Conservation (phyloP, 495 filamentous ascomycete species). For the Aspergillus nanangensis region DNA sequence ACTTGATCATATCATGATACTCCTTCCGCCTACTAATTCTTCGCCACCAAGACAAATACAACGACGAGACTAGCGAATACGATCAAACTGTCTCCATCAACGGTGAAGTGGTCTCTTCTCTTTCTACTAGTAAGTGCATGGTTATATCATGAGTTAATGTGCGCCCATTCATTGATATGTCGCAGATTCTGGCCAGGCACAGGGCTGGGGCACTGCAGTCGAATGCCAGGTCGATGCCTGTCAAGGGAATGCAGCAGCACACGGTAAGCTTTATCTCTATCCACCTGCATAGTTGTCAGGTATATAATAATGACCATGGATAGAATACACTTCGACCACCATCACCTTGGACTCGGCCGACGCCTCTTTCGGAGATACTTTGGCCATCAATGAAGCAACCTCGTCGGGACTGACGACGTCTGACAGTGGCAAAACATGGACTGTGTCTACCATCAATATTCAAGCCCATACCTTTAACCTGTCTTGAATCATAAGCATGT, state of each 20-base stretch:
- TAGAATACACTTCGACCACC: conserved; percentile 29
- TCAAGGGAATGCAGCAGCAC: conserved; percentile 22
- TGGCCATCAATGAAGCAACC: conserved; percentile 22
- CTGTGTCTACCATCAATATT: conserved; percentile 26
- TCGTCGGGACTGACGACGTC: conserved; percentile 22
- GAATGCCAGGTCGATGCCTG: conserved; percentile 31
- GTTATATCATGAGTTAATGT: not conserved
- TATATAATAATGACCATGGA: not conserved
- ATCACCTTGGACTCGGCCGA: conserved; percentile 26
- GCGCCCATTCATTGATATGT: not conserved
- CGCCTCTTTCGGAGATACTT: conserved; percentile 21
- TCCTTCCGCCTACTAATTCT: not conserved
- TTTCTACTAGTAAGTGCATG: conserved; percentile 22
- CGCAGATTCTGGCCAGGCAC: conserved; percentile 22
- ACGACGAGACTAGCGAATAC: conserved; percentile 27
- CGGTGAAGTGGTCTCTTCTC: conserved; percentile 25
- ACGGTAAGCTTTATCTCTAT: conserved; percentile 19
- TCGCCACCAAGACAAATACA: conserved; percentile 23
- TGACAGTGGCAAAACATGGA: conserved; percentile 25
- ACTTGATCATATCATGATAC: too few relatives aligned
- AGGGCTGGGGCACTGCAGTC: conserved; percentile 37
- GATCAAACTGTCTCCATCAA: conserved; percentile 37
- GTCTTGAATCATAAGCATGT: too few relatives aligned
- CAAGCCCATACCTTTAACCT: conserved; percentile 25
- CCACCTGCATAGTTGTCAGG: not conserved